phyloP scores from a whole-genome alignment of 352 stramenopile species.

The Phytophthora tubulina region DNA sequence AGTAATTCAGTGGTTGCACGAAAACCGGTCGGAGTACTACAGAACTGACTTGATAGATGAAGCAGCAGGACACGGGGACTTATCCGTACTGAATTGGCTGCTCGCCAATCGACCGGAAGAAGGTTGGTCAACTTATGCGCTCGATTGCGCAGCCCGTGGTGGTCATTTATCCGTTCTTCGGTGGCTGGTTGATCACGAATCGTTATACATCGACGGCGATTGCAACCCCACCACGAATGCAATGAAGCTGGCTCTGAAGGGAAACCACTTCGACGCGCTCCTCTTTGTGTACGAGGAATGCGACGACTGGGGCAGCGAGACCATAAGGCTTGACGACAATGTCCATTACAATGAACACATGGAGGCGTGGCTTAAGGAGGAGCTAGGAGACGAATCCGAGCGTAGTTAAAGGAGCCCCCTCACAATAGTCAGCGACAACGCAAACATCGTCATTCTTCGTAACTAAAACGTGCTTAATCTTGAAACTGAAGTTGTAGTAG shows the following conservation, averaged over 20 bases:
- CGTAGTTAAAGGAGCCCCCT: no score
- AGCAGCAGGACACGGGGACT: not conserved
- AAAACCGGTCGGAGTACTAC: not conserved
- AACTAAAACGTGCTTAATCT: no score
- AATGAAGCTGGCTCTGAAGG: not conserved
- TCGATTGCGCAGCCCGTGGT: constrained; percentile 1
- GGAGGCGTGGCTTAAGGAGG: not conserved
- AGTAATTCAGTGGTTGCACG: constrained; percentile 5
- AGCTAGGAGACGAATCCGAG: not conserved
- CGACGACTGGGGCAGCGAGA: not conserved
- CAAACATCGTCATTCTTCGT: no score
- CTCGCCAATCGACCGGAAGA: constrained; percentile 10
- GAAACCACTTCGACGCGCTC: constrained; percentile 9
- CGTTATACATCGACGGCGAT: not conserved
- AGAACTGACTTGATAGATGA: constrained; percentile 8
- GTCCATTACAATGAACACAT: not conserved
- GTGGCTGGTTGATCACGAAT: constrained; percentile 5
- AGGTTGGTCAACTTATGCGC: constrained; percentile 2
- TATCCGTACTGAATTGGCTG: constrained; percentile 14
- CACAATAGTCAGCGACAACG: no score
- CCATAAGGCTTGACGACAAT: not conserved
- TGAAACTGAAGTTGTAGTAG: no score
- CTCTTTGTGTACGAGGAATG: constrained; percentile 2
- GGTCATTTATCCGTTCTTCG: constrained; percentile 1
- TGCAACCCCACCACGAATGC: not conserved